Evolutionary conservation across 345 rosid species (phyloP).

Genomic region (Pelargonium nanum): DNA sequence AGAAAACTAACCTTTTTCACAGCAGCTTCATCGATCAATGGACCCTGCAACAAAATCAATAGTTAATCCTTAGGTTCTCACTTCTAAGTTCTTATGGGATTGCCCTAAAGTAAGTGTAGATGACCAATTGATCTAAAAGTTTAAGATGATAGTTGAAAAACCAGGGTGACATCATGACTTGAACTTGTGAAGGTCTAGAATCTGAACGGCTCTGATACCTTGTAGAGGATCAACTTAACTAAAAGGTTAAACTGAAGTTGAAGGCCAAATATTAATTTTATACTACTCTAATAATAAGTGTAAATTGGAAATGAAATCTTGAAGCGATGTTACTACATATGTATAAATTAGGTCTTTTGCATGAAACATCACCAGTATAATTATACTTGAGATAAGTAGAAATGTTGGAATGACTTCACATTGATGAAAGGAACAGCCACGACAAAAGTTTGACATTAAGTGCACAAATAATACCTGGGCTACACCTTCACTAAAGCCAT

Average conservation of each 20-base stretch:
- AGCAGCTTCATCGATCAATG: conserved; percentile 89
- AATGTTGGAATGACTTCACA: conserved; percentile 6
- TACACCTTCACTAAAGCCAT: conserved; percentile 76
- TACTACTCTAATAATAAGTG: too few relatives aligned
- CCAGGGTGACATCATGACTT: too few relatives aligned
- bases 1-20: conserved; percentile 55
- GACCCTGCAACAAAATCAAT: conserved; percentile 50
- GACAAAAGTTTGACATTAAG: neutral
- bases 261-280: too few relatives aligned
- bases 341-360: neutral
- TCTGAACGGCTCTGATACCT: too few relatives aligned
- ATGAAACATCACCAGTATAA: neutral
- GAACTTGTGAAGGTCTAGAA: too few relatives aligned
- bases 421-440: neutral
- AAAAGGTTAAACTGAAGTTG: too few relatives aligned
- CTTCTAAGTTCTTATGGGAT: neutral
- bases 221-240: too few relatives aligned
- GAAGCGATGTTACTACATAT: neutral
- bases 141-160: too few relatives aligned
- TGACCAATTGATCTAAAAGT: too few relatives aligned
- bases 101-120: too few relatives aligned
- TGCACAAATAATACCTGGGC: conserved; percentile 36
- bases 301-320: neutral
- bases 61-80: conserved; percentile 6
- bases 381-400: neutral